These are phyloP conservation scores for Fonsecaea pedrosoi DNA, from an alignment of 2,329 filamentous ascomycete genomes.

Conservation along the genomic window DNA sequence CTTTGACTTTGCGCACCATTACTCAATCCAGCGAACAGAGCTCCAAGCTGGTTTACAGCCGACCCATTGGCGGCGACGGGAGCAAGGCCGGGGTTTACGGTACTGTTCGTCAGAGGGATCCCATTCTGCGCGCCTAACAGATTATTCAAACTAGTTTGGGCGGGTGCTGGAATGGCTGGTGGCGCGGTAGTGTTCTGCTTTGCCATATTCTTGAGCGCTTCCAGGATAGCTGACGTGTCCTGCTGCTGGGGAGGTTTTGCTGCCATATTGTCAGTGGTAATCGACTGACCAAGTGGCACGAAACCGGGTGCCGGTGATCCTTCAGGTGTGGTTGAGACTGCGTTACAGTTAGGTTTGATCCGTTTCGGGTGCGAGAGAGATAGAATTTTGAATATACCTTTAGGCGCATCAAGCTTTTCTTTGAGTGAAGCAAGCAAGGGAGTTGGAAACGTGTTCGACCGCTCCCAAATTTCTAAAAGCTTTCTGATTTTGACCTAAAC, in stretches of 20 bases:
- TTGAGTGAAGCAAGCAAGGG: conserved; percentile 83
- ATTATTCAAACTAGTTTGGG: conserved; percentile 54
- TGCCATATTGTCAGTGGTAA: conserved; percentile 37
- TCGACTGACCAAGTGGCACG: conserved; percentile 48
- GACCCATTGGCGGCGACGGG: conserved; percentile 54
- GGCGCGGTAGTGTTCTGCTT: conserved; percentile 70
- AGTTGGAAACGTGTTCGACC: conserved; percentile 85
- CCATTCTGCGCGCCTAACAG: conserved; percentile 58
- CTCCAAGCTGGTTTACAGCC: conserved; percentile 66
- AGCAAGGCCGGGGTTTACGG: conserved; percentile 53
- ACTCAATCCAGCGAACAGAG: conserved; percentile 56
- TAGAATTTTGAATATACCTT: conserved; percentile 67
- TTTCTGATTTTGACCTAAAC: conserved; percentile 94
- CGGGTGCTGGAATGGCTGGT: conserved; percentile 45
- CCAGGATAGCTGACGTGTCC: conserved; percentile 72
- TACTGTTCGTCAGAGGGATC: conserved; percentile 47
- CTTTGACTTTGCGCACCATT: conserved; percentile 49
- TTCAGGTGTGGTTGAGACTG: conserved; percentile 67
- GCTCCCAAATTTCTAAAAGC: conserved; percentile 97
- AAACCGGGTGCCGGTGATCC: conserved; percentile 57
- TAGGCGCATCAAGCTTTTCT: conserved; percentile 72
- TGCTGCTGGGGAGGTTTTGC: conserved; percentile 47
- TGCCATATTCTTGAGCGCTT: conserved; percentile 79
- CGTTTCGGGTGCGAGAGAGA: background rate
- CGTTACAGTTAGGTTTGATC: conserved; percentile 17